These are phyloP conservation scores for Ramalina intermedia DNA, from an alignment of 495 filamentous ascomycete genomes.

Conservation along the genomic window DNA sequence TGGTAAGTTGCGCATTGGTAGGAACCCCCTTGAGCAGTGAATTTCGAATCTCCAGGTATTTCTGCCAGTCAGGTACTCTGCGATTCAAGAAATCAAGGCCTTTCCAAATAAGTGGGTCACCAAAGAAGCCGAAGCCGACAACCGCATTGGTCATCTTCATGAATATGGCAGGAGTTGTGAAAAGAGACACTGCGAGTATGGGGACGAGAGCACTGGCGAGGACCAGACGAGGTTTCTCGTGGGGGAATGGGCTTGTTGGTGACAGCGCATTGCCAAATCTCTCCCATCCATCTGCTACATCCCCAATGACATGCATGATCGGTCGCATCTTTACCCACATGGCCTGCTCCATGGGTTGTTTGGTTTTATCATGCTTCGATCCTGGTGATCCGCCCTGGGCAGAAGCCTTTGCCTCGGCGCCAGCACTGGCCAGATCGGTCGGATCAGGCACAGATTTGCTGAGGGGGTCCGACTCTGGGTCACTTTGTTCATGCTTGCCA, in stretches of 20 bases:
- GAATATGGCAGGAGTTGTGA: slow-evolving; percentile 59
- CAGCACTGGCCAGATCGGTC: slow-evolving; percentile 35
- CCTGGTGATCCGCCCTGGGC: slow-evolving; percentile 30
- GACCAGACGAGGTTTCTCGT: slow-evolving; percentile 43
- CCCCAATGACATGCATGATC: slow-evolving; percentile 60
- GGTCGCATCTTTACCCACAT: slow-evolving; percentile 66
- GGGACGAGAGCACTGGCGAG: slow-evolving; percentile 47
- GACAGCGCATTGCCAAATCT: slow-evolving; percentile 65
- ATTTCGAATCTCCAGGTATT: slow-evolving; percentile 55
- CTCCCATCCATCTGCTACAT: slow-evolving; percentile 68
- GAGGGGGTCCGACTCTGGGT: slow-evolving; percentile 25
- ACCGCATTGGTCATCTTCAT: slow-evolving; percentile 53
- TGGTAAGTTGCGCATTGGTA: slow-evolving; percentile 73
- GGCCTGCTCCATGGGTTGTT: slow-evolving; percentile 64
- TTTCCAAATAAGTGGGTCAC: slow-evolving; percentile 53
- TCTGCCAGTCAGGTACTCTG: slow-evolving; percentile 61
- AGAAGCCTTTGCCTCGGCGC: slow-evolving; percentile 44
- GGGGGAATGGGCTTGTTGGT: slow-evolving; percentile 64
- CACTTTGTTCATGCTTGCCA: slow-evolving; percentile 50
- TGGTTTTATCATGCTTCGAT: slow-evolving; percentile 61
- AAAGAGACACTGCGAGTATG: slow-evolving; percentile 40
- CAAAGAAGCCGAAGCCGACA: slow-evolving; percentile 63
- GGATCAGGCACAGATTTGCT: slow-evolving; percentile 44
- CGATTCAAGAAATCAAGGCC: slow-evolving; percentile 47
- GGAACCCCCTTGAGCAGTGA: slow-evolving; percentile 70